Conservation (phyloP, 805 yeast genomes). For the Yamadazyma olivae region DNA sequence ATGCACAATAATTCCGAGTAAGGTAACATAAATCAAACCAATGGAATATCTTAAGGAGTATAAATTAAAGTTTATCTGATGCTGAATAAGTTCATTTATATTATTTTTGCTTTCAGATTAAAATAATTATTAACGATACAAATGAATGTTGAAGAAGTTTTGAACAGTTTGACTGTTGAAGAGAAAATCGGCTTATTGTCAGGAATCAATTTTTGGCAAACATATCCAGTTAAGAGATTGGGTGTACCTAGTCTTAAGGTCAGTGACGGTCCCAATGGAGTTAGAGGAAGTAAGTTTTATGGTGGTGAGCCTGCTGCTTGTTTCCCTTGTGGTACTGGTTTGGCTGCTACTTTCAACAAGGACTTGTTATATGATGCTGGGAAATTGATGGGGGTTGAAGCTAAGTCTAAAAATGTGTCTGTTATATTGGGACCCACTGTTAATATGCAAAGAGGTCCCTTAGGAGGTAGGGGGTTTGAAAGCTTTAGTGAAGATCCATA, state of each 20-base stretch:
- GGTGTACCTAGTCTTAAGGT: slow-evolving; percentile 46
- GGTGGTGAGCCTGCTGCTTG: slow-evolving; percentile 26
- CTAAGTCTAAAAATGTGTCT: slow-evolving; percentile 24
- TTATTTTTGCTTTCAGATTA: too few relatives aligned
- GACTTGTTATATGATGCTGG: slow-evolving; percentile 29
- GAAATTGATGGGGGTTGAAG: slow-evolving; percentile 28
- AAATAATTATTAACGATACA: too few relatives aligned
- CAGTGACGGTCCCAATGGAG: slow-evolving; percentile 32
- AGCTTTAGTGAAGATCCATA: slow-evolving; percentile 30
- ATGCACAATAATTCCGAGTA: too few relatives aligned
- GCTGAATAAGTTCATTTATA: too few relatives aligned
- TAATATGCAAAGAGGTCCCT: slow-evolving; percentile 29
- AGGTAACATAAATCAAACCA: too few relatives aligned
- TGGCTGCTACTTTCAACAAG: slow-evolving; percentile 32
- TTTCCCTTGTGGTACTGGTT: slow-evolving; percentile 31
- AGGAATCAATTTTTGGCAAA: slow-evolving; percentile 49
- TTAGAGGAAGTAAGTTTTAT: slow-evolving; percentile 27
- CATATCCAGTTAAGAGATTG: slow-evolving; percentile 34
- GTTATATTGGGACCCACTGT: slow-evolving; percentile 31
- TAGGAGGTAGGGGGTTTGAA: slow-evolving; percentile 33
- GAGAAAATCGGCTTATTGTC: slow-evolving; percentile 34
- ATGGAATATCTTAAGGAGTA: too few relatives aligned
- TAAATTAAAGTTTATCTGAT: too few relatives aligned
- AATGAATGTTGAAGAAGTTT: slow-evolving; percentile 21
- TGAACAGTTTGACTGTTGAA: slow-evolving; percentile 20